Base-by-base conservation (phyloP, 139 green algal genomes). In the Nannochloris sp. region DNA sequence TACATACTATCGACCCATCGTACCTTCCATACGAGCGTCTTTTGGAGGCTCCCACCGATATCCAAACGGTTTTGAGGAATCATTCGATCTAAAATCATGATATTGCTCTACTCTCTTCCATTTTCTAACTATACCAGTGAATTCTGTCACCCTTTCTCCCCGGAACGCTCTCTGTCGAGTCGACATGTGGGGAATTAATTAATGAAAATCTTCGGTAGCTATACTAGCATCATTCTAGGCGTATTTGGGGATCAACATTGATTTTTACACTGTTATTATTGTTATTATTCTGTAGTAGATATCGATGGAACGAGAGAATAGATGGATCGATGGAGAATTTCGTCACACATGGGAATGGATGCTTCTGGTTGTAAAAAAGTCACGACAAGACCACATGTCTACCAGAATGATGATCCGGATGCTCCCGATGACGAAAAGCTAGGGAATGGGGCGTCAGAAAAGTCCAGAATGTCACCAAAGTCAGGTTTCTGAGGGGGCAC, bases 401-500 rank as follows among this genome's bases (percentile, higher is more conserved):
- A 23, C n/a, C 16, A 28, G 46, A 53, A 53, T 14, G 17, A 53
- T 23, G 46, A 53, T 23, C 46, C n/a, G 12, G n/a, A 20, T 20
- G 16, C 10, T 51, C 46, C 16, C 17, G 17, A 51, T n/a, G 16
- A 28, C n/a, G 17, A 20, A 26, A 53, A 53, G 4, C 17, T 28
- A 53, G n/a, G n/a, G 46, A 28, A 20, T 53, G 10, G 8, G 2
- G n/a, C n/a, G 6, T 53, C n/a, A 8, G 17, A 8, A 53, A 53
- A 53, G 46, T 53, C 46, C 16, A 53, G 46, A 53, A 53, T 53
- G n/a, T 53, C 46, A 20, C 46, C 46, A 53, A 53, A 23, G 16
- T 23, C 46, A 53, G 16, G 46, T 20, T 5, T 6, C 5, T 53
- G 46, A 20, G 17, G 16, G 46, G 46, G n/a, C 16, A 53, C 46